Conservation (phyloP, 495 filamentous ascomycete genomes). For the Massariosphaeria phaeospora region DNA sequence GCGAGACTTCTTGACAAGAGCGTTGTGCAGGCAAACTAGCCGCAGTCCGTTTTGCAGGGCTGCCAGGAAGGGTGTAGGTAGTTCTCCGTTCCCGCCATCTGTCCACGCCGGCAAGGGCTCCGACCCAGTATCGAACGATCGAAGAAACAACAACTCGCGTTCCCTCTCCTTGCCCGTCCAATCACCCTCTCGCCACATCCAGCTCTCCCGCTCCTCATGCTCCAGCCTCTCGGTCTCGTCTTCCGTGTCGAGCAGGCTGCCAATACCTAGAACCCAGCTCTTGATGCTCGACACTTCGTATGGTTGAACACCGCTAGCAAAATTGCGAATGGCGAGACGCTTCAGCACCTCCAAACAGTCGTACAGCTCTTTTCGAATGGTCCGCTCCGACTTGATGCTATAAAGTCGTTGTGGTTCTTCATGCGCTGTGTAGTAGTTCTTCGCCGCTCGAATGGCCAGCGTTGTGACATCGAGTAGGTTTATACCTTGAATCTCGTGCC, state of each 20-base stretch:
- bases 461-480: conserved; percentile 89
- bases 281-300: conserved; percentile 69
- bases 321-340: conserved; percentile 80
- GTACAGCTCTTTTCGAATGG: conserved; percentile 75
- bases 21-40: conserved; percentile 84
- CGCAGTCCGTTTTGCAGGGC: conserved; percentile 71
- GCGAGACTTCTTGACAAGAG: conserved; percentile 74
- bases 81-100: conserved; percentile 48
- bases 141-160: conserved; percentile 63
- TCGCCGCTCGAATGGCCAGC: conserved; percentile 87
- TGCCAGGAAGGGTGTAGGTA: conserved; percentile 72
- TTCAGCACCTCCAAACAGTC: conserved; percentile 84
- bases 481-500: conserved; percentile 84
- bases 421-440: conserved; percentile 89
- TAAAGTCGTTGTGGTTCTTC: conserved; percentile 77
- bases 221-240: conserved; percentile 71
- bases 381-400: conserved; percentile 74
- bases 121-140: conserved; percentile 64
- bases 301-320: conserved; percentile 71
- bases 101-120: conserved; percentile 65
- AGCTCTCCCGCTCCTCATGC: conserved; percentile 61
- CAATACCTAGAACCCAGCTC: conserved; percentile 71
- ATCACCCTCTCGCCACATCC: conserved; percentile 75
- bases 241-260: conserved; percentile 67
- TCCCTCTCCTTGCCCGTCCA: conserved; percentile 75